Conservation (phyloP, 2,329 filamentous ascomycete genomes). For the Tothia fuscella region DNA sequence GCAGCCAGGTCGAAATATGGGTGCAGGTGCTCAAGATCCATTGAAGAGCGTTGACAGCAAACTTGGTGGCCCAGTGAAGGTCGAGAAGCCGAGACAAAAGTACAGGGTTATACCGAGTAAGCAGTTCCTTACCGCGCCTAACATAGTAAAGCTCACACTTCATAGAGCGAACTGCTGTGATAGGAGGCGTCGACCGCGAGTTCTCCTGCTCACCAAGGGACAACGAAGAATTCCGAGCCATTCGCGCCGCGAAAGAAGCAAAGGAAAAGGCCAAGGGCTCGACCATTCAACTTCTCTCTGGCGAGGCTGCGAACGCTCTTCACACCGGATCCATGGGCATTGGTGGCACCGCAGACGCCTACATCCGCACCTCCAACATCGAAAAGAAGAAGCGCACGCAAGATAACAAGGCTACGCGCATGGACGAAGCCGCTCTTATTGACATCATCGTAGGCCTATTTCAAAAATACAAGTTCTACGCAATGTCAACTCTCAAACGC, state of each 20-base stretch:
- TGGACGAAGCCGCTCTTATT: conserved; percentile 76
- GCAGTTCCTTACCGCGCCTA: not conserved
- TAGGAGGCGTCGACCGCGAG: conserved; percentile 63
- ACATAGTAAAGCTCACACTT: conserved; percentile 10
- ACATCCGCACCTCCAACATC: not conserved
- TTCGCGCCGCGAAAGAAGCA: conserved; percentile 37
- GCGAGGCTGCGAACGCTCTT: not conserved
- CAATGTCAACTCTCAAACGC: conserved; percentile 74
- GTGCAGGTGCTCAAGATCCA: conserved; percentile 10
- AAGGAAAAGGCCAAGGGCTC: conserved; percentile 9
- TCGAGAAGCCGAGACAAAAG: conserved; percentile 4
- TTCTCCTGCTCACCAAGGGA: conserved; percentile 62
- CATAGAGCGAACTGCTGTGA: conserved; percentile 64
- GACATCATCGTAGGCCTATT: conserved; percentile 78
- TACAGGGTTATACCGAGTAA: conserved; percentile 7
- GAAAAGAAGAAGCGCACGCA: conserved; percentile 32
- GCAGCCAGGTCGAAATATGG: conserved; percentile 16
- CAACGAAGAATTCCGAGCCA: conserved; percentile 54
- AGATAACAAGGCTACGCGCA: conserved; percentile 79
- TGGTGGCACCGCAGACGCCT: not conserved
- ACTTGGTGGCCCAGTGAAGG: conserved; percentile 5
- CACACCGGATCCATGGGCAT: not conserved
- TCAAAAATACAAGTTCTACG: conserved; percentile 80
- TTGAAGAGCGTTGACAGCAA: conserved; percentile 1
- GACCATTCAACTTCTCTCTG: not conserved